Evolutionary conservation across 2,329 filamentous ascomycete species (phyloP).

Genomic region (Colletotrichum cereale): DNA sequence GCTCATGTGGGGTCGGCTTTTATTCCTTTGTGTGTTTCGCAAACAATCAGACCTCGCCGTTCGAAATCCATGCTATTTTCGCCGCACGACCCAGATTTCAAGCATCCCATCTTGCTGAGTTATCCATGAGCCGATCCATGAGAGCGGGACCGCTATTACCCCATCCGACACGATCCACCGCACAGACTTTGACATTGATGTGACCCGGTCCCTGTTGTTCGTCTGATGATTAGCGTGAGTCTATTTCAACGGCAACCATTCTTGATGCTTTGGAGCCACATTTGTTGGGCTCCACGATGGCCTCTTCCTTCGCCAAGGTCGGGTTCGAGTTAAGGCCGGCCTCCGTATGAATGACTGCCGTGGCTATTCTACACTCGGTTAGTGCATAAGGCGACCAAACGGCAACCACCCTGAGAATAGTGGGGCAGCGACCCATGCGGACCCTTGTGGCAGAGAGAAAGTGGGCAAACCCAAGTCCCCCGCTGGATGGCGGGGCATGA

Average conservation of each 20-base stretch:
- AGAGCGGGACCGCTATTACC: background rate
- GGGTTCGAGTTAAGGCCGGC: background rate
- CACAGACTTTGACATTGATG: background rate
- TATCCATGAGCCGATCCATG: background rate
- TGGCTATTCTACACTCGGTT: background rate
- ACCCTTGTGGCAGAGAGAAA: background rate
- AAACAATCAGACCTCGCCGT: background rate
- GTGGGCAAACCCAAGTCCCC: background rate
- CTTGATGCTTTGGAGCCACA: background rate
- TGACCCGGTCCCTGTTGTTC: background rate
- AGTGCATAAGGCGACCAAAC: background rate
- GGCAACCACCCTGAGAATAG: background rate
- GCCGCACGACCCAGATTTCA: background rate
- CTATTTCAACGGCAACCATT: background rate
- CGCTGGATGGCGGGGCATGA: background rate
- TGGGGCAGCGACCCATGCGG: background rate
- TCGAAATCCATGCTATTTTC: background rate
- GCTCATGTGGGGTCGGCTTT: background rate
- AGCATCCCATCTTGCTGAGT: background rate
- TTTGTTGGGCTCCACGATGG: background rate
- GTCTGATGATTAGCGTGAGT: background rate
- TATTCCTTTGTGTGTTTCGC: background rate
- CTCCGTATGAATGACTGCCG: background rate
- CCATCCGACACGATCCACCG: background rate
- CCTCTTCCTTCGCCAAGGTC: background rate